Conservation (phyloP, 345 rosid genomes). For the Pugionium cornutum region DNA sequence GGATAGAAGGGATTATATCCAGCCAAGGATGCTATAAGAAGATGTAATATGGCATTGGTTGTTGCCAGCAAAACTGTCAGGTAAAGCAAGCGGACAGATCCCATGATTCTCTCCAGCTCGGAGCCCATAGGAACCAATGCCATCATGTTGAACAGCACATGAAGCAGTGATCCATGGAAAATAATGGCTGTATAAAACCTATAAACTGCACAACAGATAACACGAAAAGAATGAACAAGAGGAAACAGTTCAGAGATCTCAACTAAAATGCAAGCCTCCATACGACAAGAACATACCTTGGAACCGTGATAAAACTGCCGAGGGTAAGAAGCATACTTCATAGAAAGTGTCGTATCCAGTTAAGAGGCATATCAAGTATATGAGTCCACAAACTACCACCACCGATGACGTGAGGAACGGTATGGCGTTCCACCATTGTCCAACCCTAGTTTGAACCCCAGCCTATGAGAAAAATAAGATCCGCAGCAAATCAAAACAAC, state of each 20-base stretch:
- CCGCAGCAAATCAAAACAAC: slow-evolving; percentile 2
- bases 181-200: slow-evolving; percentile 74
- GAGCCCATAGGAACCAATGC: slow-evolving; percentile 96
- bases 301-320: slow-evolving; percentile 63
- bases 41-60: slow-evolving; percentile 79
- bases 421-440: slow-evolving; percentile 91
- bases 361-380: slow-evolving; percentile 78
- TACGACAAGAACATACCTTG: slow-evolving; percentile 56
- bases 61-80: slow-evolving; percentile 73
- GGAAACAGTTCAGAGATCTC: neutral
- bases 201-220: slow-evolving; percentile 62
- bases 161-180: slow-evolving; percentile 90
- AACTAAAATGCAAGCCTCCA: neutral
- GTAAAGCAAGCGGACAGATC: slow-evolving; percentile 82
- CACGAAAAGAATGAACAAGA: neutral
- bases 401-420: slow-evolving; percentile 82
- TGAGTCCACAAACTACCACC: slow-evolving; percentile 65
- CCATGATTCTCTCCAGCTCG: slow-evolving; percentile 96
- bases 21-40: slow-evolving; percentile 64
- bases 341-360: slow-evolving; percentile 82
- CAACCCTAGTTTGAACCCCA: slow-evolving; percentile 66
- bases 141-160: slow-evolving; percentile 93
- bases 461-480: slow-evolving; percentile 51
- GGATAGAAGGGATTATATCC: slow-evolving; percentile 61
- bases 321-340: slow-evolving; percentile 85